Conservation (phyloP, 2,329 filamentous ascomycete species). For the Aspergillus alliaceus region DNA sequence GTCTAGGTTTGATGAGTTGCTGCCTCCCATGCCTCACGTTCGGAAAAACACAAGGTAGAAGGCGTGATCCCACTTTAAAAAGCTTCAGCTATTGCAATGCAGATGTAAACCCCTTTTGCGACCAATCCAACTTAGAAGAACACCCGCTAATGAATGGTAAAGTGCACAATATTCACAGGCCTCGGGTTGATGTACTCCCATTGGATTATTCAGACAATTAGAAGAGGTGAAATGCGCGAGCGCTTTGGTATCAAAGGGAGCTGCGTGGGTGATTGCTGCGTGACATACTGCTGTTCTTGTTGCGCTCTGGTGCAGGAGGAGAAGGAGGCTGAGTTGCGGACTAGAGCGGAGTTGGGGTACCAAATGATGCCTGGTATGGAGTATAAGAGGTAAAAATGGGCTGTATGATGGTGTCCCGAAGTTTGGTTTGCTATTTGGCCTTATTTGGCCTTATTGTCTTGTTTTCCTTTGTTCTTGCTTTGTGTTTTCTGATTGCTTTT, state of each 20-base stretch:
- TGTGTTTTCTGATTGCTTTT: not conserved
- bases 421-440: not conserved
- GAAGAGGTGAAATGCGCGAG: slow-evolving; percentile 16
- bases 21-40: slow-evolving; percentile 20
- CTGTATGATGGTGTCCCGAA: not conserved
- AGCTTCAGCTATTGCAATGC: slow-evolving; percentile 12
- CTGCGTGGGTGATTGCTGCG: slow-evolving; percentile 21
- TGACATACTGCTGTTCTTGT: slow-evolving; percentile 16
- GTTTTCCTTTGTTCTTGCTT: not conserved
- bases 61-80: slow-evolving; percentile 6
- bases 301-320: slow-evolving; percentile 23
- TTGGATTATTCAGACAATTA: slow-evolving; percentile 21
- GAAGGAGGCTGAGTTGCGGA: slow-evolving; percentile 19
- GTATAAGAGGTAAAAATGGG: not conserved
- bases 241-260: slow-evolving; percentile 15
- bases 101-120: slow-evolving; percentile 1
- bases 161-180: slow-evolving; percentile 16
- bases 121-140: too few relatives aligned
- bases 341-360: slow-evolving; percentile 11
- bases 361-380: not conserved
- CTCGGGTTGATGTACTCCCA: slow-evolving; percentile 13
- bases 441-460: too few relatives aligned
- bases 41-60: slow-evolving; percentile 17
- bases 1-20: slow-evolving; percentile 13
- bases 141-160: not conserved